phyloP scores from a whole-genome alignment of 176 grass and related monocot species.

The Musa itinerans region DNA sequence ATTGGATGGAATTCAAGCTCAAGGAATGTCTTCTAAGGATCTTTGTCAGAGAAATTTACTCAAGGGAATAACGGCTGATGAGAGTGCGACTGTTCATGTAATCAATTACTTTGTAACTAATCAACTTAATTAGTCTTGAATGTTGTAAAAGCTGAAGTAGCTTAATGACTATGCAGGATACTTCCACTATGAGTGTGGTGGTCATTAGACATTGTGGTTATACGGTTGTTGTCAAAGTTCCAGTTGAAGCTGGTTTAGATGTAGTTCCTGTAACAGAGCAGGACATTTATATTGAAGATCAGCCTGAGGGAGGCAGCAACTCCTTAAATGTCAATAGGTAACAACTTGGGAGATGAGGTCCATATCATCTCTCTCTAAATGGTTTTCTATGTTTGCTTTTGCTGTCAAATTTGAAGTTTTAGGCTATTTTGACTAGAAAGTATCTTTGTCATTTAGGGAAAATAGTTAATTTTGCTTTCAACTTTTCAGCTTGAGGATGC shows the following conservation, averaged over 20 bases:
- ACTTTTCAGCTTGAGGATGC: constrained; percentile 78
- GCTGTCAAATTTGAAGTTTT: not conserved
- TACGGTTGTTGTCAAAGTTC: constrained; percentile 89
- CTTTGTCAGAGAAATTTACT: constrained; percentile 80
- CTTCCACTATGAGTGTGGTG: constrained; percentile 79
- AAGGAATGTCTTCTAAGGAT: constrained; percentile 52
- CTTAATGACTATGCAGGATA: constrained; percentile 53
- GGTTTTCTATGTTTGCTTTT: not conserved
- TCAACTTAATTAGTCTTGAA: not conserved
- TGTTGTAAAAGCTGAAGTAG: constrained; percentile 22
- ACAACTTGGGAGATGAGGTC: constrained; percentile 6
- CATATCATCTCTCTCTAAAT: not conserved
- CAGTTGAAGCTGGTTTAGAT: constrained; percentile 40
- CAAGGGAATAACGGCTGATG: constrained; percentile 93
- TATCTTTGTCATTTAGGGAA: constrained; percentile 8
- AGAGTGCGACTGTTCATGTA: constrained; percentile 93
- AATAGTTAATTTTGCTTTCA: constrained; percentile 17
- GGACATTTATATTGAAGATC: constrained; percentile 82
- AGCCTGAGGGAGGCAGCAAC: constrained; percentile 79
- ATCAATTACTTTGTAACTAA: constrained; percentile 11
- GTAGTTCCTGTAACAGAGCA: constrained; percentile 28
- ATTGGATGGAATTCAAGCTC: constrained; percentile 75
- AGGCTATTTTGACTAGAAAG: not conserved
- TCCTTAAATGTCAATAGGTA: constrained; percentile 95
- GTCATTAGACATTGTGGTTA: constrained; percentile 89